Conservation (phyloP, 2,329 filamentous ascomycete genomes). For the Gnomoniopsis smithogilvyi region DNA sequence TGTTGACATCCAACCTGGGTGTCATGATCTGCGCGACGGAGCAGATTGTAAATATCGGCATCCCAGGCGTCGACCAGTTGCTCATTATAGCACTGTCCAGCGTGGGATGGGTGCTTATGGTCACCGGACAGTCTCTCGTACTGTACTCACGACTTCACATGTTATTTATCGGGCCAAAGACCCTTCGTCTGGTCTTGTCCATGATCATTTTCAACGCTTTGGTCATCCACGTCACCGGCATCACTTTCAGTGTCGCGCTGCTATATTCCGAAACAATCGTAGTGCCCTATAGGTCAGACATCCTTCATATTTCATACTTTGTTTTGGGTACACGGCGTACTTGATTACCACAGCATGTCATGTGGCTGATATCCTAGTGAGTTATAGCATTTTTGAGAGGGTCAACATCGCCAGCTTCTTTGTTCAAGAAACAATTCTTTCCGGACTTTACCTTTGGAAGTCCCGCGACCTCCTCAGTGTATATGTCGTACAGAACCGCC, state of each 20-base stretch:
- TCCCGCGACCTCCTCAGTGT: conserved; percentile 37
- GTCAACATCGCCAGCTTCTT: conserved; percentile 48
- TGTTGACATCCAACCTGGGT: background rate
- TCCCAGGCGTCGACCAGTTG: background rate
- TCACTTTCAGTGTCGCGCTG: conserved; percentile 45
- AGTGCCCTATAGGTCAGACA: background rate
- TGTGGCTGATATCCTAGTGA: conserved; percentile 1
- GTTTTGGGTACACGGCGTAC: background rate
- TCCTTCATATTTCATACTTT: background rate
- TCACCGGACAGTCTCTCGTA: conserved; percentile 53
- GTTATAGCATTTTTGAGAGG: conserved; percentile 40
- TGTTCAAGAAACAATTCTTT: conserved; percentile 44
- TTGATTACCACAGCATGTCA: background rate
- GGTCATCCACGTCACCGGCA: conserved; percentile 46
- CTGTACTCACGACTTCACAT: conserved; percentile 55
- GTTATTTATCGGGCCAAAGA: conserved; percentile 41
- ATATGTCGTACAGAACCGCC: background rate
- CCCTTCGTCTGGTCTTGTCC: conserved; percentile 42
- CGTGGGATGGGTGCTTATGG: conserved; percentile 51
- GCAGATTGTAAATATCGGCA: background rate
- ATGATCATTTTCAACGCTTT: conserved; percentile 51
- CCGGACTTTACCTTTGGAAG: conserved; percentile 41
- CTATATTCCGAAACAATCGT: conserved; percentile 21
- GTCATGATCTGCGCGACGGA: conserved; percentile 2
- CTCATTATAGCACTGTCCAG: background rate